Conservation (phyloP, 2,329 filamentous ascomycete genomes). For the Penicillium corylophilum region DNA sequence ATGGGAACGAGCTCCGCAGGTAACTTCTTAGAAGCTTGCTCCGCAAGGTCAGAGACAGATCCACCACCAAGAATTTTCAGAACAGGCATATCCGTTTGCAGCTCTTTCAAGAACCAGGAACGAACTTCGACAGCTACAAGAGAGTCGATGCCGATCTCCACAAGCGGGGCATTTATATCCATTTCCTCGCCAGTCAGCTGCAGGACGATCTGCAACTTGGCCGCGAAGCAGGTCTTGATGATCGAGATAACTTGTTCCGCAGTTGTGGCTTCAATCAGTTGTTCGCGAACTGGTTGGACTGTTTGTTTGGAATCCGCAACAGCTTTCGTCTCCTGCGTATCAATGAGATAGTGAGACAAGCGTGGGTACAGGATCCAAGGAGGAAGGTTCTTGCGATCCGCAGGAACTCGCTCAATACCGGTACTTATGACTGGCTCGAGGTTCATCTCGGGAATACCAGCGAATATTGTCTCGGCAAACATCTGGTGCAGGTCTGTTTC, state of each 20-base stretch:
- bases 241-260: neutral
- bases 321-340: neutral
- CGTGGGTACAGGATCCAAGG: no score
- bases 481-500: no score
- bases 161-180: conserved; percentile 32
- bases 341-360: neutral
- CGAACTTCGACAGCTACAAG: neutral
- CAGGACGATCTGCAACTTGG: neutral
- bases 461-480: no score
- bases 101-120: neutral
- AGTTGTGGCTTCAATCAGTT: neutral
- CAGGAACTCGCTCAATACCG: no score
- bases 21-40: neutral
- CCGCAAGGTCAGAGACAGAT: neutral
- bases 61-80: neutral
- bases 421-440: no score
- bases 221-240: neutral
- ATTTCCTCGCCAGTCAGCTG: neutral
- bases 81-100: neutral
- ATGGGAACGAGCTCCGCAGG: neutral
- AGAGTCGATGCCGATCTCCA: conserved; percentile 27
- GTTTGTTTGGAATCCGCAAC: neutral
- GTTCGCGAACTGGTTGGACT: neutral
- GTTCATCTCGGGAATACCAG: no score
- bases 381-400: no score